These are phyloP conservation scores for Mucor mucedo DNA, from an alignment of 371 early-diverging fungal species.

Conservation along the genomic window DNA sequence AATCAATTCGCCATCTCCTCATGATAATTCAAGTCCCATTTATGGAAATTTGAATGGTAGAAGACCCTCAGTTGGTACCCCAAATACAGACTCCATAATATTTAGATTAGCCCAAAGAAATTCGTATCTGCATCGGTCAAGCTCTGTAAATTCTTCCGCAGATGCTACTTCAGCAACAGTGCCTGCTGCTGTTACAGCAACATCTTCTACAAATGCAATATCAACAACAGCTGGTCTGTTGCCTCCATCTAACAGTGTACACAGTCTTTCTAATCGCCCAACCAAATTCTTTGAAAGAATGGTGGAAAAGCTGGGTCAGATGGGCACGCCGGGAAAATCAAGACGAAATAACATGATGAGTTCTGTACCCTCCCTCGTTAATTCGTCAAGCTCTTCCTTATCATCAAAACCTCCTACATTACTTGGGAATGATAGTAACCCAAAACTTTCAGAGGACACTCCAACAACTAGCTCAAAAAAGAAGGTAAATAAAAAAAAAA, in stretches of 20 bases:
- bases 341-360: constrained; percentile 6
- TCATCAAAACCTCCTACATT: constrained; percentile 6
- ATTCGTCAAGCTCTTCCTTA: background rate
- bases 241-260: background rate
- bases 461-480: constrained; percentile 14
- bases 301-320: constrained; percentile 26
- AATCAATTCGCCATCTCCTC: constrained; percentile 4
- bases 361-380: background rate
- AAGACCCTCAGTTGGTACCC: constrained; percentile 9
- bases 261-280: constrained; percentile 7
- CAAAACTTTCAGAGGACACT: background rate
- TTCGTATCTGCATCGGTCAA: constrained; percentile 1
- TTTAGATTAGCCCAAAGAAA: constrained; percentile 21
- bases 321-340: constrained; percentile 17
- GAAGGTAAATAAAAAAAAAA: constrained; percentile 19
- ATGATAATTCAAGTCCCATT: constrained; percentile 1
- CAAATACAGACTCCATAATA: constrained; percentile 20
- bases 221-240: constrained; percentile 15
- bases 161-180: background rate
- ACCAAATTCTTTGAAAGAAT: constrained; percentile 24
- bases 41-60: constrained; percentile 3
- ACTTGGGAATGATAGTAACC: background rate
- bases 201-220: background rate
- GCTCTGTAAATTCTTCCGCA: background rate
- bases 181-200: background rate